Base-by-base conservation (phyloP, 2,329 filamentous ascomycete species). In the Scytalidium sp. region DNA sequence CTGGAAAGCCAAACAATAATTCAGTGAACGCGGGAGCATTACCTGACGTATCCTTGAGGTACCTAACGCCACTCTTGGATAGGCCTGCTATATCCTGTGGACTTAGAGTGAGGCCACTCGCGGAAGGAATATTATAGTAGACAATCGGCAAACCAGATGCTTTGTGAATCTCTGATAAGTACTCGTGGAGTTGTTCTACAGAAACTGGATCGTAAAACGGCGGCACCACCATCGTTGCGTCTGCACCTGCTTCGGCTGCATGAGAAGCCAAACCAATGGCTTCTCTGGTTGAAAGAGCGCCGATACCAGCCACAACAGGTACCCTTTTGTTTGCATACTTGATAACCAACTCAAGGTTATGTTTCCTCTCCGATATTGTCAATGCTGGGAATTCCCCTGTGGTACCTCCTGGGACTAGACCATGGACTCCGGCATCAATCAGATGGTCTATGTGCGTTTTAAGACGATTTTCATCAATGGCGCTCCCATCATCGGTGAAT, bases 41-140 rank as follows among this genome's bases (percentile, higher is more conserved):
- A 17, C 75, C 75, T 2, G 75, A 78, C n/a, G 75, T 78, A 56
- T 79, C 75, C 58, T 79, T 79, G 23, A 78, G 59, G 51, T 76
- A 76, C 56, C 69, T 71, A 3, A 78, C 74, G 10, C 75, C 75
- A 1, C 74, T 67, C 5, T 72, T 66, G 3, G 64, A 67, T 2
- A 79, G 62, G 0, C 64, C 64, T 1, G 73, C 75, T 9, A 78
- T 66, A 48, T 78, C 66, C 0, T 57, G 43, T 0, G 75, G 74
- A 0, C 65, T 64, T 2, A 78, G 63, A 1, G 56, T 71, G 1
- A 76, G 46, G 0, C 75, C 74, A 19, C 63, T 70, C 0, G 75
- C 75, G 1, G 71, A 68, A 2, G 75, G 75, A 42, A 78, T 78
- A 51, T 78, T 75, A 62, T 78, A 78, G 62, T 72, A 78, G 52